These are phyloP conservation scores for Cladosporium sp. DNA, from an alignment of 2,329 filamentous ascomycete genomes.

Conservation along the genomic window DNA sequence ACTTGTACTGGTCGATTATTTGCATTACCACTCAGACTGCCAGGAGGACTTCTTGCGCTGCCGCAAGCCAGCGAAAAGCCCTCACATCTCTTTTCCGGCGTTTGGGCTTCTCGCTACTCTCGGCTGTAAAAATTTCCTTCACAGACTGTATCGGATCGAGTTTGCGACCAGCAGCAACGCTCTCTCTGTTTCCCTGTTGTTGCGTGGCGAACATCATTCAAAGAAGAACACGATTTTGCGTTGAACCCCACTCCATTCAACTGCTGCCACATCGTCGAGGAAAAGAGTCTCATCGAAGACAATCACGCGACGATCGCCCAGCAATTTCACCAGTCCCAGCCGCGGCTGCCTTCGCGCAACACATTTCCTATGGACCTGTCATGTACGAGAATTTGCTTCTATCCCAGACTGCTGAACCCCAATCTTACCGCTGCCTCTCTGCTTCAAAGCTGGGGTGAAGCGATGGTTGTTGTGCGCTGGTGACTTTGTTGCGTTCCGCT, in stretches of 20 bases:
- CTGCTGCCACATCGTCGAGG: neutral
- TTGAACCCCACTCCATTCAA: neutral
- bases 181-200: neutral
- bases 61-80: neutral
- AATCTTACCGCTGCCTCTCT: conserved; percentile 8
- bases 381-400: conserved; percentile 7
- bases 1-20: conserved; percentile 12
- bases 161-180: neutral
- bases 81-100: conserved; percentile 7
- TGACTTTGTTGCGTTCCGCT: neutral
- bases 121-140: neutral
- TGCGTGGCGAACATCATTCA: neutral
- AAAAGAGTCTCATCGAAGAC: neutral
- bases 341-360: conserved; percentile 17
- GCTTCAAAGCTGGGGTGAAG: conserved; percentile 4
- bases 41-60: neutral
- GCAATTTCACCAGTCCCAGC: conserved; percentile 4
- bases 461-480: conserved; percentile 2
- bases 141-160: conserved; percentile 18
- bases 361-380: conserved; percentile 13
- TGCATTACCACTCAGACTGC: conserved; percentile 13
- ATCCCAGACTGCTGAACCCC: conserved; percentile 9
- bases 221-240: conserved; percentile 4
- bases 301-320: neutral
- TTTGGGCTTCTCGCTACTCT: conserved; percentile 13